Evolutionary conservation across 1,284 basidiomycete species (phyloP).

Genomic region (Vanrija sp.): DNA sequence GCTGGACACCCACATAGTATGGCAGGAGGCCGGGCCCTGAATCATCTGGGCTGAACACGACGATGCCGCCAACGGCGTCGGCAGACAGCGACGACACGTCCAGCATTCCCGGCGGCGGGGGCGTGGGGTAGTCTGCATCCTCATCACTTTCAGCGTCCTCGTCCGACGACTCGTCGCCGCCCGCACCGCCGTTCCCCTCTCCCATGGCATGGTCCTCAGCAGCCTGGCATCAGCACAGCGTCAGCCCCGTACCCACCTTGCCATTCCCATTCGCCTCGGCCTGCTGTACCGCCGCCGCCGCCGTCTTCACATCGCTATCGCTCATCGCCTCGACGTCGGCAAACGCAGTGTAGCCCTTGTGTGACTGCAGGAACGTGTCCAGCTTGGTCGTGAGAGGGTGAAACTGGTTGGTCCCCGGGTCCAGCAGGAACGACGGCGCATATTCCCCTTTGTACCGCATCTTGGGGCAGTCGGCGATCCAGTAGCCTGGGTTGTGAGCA

Average conservation of each 20-base stretch:
- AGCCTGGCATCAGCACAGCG: background rate
- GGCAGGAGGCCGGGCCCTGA: slow-evolving; percentile 2
- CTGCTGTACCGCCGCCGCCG: too few relatives aligned
- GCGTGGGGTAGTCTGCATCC: slow-evolving; percentile 23
- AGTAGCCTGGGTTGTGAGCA: slow-evolving; percentile 62
- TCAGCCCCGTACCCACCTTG: too few relatives aligned
- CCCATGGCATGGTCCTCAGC: background rate
- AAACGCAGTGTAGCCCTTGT: slow-evolving; percentile 45
- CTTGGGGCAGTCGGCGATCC: slow-evolving; percentile 86
- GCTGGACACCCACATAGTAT: background rate
- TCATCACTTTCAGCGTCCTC: slow-evolving; percentile 8
- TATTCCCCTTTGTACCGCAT: slow-evolving; percentile 98
- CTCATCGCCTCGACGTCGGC: slow-evolving; percentile 13
- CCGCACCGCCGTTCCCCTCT: slow-evolving; percentile 12
- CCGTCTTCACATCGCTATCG: background rate
- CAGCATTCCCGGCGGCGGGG: slow-evolving; percentile 41
- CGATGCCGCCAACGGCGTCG: slow-evolving; percentile 20
- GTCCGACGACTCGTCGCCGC: background rate
- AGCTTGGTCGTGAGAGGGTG: slow-evolving; percentile 62
- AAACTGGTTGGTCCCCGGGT: slow-evolving; percentile 79
- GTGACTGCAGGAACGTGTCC: slow-evolving; percentile 61
- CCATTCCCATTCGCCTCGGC: too few relatives aligned
- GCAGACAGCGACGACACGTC: slow-evolving; percentile 22
- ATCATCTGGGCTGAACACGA: slow-evolving; percentile 22
- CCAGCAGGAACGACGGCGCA: slow-evolving; percentile 76